Base-by-base conservation (phyloP, 2,329 filamentous ascomycete genomes). In the Chrysoporthe deuterocubensis region DNA sequence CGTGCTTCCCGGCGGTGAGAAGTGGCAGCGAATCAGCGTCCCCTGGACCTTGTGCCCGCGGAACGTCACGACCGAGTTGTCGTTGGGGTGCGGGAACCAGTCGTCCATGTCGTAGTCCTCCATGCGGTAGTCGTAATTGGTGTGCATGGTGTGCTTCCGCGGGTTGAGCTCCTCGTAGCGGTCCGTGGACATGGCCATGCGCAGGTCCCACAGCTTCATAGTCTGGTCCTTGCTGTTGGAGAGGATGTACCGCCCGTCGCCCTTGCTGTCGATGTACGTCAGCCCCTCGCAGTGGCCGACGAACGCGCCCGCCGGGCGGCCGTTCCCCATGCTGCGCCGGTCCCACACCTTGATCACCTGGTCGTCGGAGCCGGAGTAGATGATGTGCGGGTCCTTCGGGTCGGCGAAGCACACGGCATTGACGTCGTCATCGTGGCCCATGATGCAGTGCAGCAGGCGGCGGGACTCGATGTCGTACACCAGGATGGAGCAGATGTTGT, bases 351-450 rank as follows among this genome's bases (percentile, higher is more conserved):
- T 97, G 74, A 98, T 87, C 0, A 93, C 96, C 2, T 92, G 90
- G 76, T 99, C 96, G 75, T 99, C 96, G 0, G 94, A 97, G 26
- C 96, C 96, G 0, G 94, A 97, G 80, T 97, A 98, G 2, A 99
- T 84, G 69, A 98, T 95, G 76, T 99, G 94, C 1, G 96, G 95
- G 0, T 93, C 96, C 42, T 87, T 87, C 69, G 89, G 90, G 78
- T 98, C 94, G 0, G 94, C 96, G 75, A 97, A 98, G 78, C 94
- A 97, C 0, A 99, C 96, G 4, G 96, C 96, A 74, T 98, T 99
- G 65, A 98, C 95, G 76, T 99, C 94, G 73, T 96, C 89, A 4
- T 88, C 82, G 75, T 99, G 96, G 0, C 93, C 94, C 18, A 84
- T 82, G 37, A 97, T 88, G 60, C 89, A 87, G 66, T 97, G 88